Evolutionary conservation across 2,329 filamentous ascomycete genomes (phyloP), one percentile per base, ranked within the genome.

Genomic region (Aureobasidium namibiae): DNA sequence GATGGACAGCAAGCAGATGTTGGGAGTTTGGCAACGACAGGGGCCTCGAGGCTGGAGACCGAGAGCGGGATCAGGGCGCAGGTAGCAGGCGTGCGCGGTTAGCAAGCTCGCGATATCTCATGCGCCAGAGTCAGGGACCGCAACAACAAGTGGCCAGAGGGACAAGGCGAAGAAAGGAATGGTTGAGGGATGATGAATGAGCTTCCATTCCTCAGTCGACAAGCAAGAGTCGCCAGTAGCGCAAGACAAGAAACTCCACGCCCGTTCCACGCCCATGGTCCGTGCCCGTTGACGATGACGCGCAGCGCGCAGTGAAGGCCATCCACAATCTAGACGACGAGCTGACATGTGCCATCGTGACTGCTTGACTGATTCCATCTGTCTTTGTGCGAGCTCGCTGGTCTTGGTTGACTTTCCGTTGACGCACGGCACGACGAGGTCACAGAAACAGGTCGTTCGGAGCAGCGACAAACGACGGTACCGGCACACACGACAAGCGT

Each of bases 31-130:
- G 39, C 34, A 34, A 42, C 18, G 29, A 45, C 52, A 56, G 52
- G 52, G 52, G 52, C 52, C 52, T 54, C 50, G 36, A 54, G 50
- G 24, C 13, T n/a, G 21, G 48, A 26, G 34, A 39, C 34, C 21
- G 26, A 39, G 24, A 7, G 50, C 36, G 18, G 39, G 18, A 5
- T 23, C 33, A 31, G 9, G 29, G 26, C 36, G 50, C 50, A 41
- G 48, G 10, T 21, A 21, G 14, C 11, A 41, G 16, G 16, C 4
- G 38, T 13, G 50, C 36, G 24, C 50, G 29, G 36, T 26, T 3
- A 26, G 10, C 26, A 26, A 31, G 23, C 26, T 7, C n/a, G 50
- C 50, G 23, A 42, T n/a, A 54, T 24, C 21, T 26, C 44, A 48
- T 48, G 26, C 26, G 33, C 23, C 18, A 23, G 10, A 16, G n/a